Evolutionary conservation across 805 yeast genomes (phyloP).

Genomic region (Candida endomychidarum): DNA sequence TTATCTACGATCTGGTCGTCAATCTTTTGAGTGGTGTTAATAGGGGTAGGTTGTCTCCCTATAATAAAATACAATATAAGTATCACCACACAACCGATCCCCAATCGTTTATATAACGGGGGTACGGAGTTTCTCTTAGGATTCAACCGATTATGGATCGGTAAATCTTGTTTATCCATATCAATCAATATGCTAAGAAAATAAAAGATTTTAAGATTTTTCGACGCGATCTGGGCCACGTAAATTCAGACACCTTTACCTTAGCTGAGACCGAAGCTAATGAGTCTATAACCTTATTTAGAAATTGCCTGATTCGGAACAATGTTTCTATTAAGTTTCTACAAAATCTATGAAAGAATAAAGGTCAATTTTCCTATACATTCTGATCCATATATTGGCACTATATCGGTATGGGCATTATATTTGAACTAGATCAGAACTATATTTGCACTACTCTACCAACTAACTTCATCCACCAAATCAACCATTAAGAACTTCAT

Average conservation of each 20-base stretch:
- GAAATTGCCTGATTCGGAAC: no score
- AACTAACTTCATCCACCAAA: not conserved
- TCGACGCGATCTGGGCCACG: not conserved
- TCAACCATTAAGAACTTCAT: slow-evolving; percentile 8
- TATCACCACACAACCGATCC: slow-evolving; percentile 1
- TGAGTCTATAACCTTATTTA: no score
- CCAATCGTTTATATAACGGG: slow-evolving; percentile 5
- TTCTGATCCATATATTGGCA: no score
- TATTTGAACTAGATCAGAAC: no score
- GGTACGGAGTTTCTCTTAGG: slow-evolving; percentile 9
- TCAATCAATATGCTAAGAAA: not conserved
- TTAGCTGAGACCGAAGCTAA: no score
- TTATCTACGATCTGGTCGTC: slow-evolving; percentile 16
- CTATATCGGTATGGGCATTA: no score
- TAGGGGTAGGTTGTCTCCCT: not conserved
- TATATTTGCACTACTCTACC: no score
- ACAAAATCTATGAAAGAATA: no score
- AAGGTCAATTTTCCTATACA: no score
- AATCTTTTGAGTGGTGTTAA: slow-evolving; percentile 6
- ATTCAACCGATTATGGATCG: slow-evolving; percentile 9
- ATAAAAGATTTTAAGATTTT: not conserved
- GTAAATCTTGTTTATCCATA: slow-evolving; percentile 6
- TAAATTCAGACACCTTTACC: not conserved
- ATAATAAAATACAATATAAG: slow-evolving; percentile 2
- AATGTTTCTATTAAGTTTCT: no score